These are phyloP conservation scores for Stephania yunnanensis DNA, from an alignment of 164 flowering plant genomes.

Conservation along the genomic window DNA sequence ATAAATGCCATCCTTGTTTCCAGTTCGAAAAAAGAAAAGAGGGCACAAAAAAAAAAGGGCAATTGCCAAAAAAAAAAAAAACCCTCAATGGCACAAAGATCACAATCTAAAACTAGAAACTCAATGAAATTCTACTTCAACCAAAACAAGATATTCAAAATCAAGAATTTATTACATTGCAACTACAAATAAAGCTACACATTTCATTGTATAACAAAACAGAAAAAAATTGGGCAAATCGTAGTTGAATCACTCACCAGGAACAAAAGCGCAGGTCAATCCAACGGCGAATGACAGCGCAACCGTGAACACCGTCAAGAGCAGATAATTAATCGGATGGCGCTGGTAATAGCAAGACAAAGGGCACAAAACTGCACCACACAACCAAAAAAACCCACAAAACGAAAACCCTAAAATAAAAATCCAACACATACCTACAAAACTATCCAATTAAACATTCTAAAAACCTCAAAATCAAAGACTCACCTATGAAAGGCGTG, in stretches of 20 bases:
- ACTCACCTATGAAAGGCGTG: slow-evolving; percentile 43
- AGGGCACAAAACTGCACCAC: slow-evolving; percentile 45
- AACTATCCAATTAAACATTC: background rate
- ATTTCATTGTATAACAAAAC: background rate
- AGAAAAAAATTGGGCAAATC: background rate
- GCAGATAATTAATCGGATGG: slow-evolving; percentile 60
- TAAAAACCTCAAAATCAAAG: background rate
- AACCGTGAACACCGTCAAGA: slow-evolving; percentile 55
- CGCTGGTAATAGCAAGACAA: slow-evolving; percentile 36
- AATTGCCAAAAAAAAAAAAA: no score
- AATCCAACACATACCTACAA: background rate
- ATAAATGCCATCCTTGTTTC: no score
- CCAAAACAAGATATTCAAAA: background rate
- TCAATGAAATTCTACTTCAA: background rate
- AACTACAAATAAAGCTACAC: background rate
- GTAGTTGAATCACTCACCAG: slow-evolving; percentile 31
- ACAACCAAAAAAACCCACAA: no score
- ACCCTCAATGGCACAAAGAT: no score
- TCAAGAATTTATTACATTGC: background rate
- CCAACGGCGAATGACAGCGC: slow-evolving; percentile 49
- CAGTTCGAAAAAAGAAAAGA: no score
- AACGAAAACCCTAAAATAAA: background rate
- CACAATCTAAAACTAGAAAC: no score
- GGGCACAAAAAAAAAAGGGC: no score
- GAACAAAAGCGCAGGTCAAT: slow-evolving; percentile 52